Conservation (phyloP, 306 rosid genomes). For the Betula pendula region DNA sequence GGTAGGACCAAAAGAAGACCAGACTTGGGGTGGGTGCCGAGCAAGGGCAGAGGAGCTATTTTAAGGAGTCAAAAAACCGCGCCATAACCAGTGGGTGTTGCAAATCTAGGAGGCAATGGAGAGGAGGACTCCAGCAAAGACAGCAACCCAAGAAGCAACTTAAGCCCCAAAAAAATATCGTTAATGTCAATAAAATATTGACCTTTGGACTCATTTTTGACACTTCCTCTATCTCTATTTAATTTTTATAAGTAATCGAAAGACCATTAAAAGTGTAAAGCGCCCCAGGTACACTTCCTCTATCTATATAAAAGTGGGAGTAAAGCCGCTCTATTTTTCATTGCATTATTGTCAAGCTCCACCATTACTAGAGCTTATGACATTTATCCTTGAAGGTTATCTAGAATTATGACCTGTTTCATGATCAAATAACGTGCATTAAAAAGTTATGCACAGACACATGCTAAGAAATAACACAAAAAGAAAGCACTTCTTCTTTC, state of each 20-base stretch:
- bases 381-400: background rate
- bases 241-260: no score
- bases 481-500: background rate
- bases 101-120: conserved; percentile 68
- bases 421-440: background rate
- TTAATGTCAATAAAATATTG: no score
- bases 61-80: conserved; percentile 64
- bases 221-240: no score
- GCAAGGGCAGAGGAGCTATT: conserved; percentile 85
- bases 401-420: background rate
- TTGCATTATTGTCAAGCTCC: background rate
- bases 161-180: no score
- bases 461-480: background rate
- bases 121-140: conserved; percentile 62
- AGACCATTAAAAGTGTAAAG: no score
- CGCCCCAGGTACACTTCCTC: no score
- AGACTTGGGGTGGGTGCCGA: conserved; percentile 88
- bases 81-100: conserved; percentile 89
- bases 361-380: background rate
- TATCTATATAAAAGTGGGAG: background rate
- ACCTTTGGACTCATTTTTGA: no score
- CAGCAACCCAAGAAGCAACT: conserved; percentile 7
- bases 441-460: background rate
- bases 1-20: conserved; percentile 95
- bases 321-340: background rate